Evolutionary conservation across 2,329 filamentous ascomycete species (phyloP).

Genomic region (Aspergillus fijiensis): DNA sequence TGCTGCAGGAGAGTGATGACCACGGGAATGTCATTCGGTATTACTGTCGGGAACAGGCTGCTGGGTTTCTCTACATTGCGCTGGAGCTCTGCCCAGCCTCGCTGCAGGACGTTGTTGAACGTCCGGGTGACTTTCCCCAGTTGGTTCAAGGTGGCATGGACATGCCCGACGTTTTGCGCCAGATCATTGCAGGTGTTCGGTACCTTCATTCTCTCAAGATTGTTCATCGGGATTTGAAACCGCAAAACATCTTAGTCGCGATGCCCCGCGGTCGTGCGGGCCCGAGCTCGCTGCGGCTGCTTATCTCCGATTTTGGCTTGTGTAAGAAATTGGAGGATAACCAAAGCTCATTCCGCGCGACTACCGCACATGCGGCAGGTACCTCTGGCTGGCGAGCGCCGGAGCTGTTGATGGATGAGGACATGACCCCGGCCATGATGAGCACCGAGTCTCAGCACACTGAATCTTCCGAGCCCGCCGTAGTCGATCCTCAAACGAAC

Average conservation of each 20-base stretch:
- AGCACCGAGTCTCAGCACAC: constrained; percentile 38
- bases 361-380: constrained; percentile 87
- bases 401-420: constrained; percentile 81
- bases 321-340: constrained; percentile 96
- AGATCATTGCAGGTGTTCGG: constrained; percentile 84
- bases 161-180: constrained; percentile 75
- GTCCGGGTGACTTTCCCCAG: constrained; percentile 64
- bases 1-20: constrained; percentile 89
- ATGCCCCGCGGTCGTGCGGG: constrained; percentile 53
- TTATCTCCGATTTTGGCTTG: constrained; percentile 96
- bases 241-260: constrained; percentile 90
- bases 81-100: constrained; percentile 92
- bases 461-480: constrained; percentile 50
- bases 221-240: constrained; percentile 95
- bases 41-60: constrained; percentile 84
- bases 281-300: constrained; percentile 70
- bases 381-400: constrained; percentile 97
- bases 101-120: constrained; percentile 84
- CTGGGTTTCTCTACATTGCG: constrained; percentile 93
- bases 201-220: constrained; percentile 91
- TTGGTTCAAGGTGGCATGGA: constrained; percentile 68
- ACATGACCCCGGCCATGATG: constrained; percentile 49
- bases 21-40: constrained; percentile 97
- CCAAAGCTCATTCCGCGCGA: constrained; percentile 91
- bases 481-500: constrained; percentile 57